Base-by-base conservation (phyloP, 176 grass and related monocot species). In the Rhynchospora breviuscula region DNA sequence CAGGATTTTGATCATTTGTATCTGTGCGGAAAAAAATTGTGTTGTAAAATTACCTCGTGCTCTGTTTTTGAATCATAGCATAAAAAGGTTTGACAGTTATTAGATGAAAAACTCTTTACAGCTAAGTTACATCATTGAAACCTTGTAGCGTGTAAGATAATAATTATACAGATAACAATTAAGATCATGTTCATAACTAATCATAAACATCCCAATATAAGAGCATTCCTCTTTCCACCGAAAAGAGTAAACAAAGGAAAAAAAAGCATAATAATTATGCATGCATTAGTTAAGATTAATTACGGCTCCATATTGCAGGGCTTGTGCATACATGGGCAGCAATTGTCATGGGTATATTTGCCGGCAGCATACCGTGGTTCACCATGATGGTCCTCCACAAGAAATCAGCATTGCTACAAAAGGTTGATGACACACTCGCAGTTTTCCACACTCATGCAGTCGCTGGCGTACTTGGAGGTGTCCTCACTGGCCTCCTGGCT, bases 341-440 rank as follows among this genome's bases (percentile, higher is more conserved):
- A n/a, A 84, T 95, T 13, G 44, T 95, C 44, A 95, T 90, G 90
- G 90, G 93, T 60, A 56, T 86, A 63, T 84, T 22, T 19, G 84
- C 87, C 22, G 90, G 93, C 61, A 71, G 85, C 60, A 18, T 95
- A 21, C 90, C 93, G 0, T 95, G 93, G 93, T 72, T 87, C 79
- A 92, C 88, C 33, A 92, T 95, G 93, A 92, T 95, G 88, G 84
- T 90, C 59, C 88, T 95, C 31, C 90, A 92, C 87, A 92, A 90
- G 85, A 87, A 83, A n/a, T 95, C 79, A 17, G 0, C 66, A 2
- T 31, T 95, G 10, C 90, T 95, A 2, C 91, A 86, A 85, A 89
- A 92, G 81, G 90, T 92, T 1, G 93, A 95, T 59, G 93, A 92
- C 90, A 95, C 90, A 2, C 93, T 95, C 35, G 90, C 86, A 21